A percentile compares a stretch with the other conserved stretches of the same genome.
phyloP scores from a whole-genome alignment of 2,329 filamentous ascomycete genomes.

The Pseudofabraea citricarpa region DNA sequence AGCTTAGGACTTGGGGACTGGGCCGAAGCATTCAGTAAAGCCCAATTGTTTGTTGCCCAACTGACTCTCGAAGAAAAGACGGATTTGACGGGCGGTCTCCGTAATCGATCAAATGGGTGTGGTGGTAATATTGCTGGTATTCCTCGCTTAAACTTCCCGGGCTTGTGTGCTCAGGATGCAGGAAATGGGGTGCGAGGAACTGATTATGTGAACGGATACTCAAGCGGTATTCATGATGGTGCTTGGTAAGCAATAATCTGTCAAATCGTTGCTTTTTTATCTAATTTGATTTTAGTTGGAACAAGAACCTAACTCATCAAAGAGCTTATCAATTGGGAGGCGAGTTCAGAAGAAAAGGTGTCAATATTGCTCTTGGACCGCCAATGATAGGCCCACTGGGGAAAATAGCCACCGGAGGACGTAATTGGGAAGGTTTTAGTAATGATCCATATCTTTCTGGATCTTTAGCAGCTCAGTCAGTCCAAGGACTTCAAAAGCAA shows the following conservation, averaged over 20 bases:
- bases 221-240: too few relatives aligned
- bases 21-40: too few relatives aligned
- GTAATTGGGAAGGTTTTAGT: slow-evolving; percentile 61
- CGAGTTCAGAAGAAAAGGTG: slow-evolving; percentile 66
- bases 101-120: too few relatives aligned
- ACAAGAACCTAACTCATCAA: slow-evolving; percentile 57
- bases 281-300: slow-evolving; percentile 68
- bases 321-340: slow-evolving; percentile 65
- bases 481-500: slow-evolving; percentile 63
- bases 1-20: too few relatives aligned
- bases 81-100: too few relatives aligned
- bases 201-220: too few relatives aligned
- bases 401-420: slow-evolving; percentile 52
- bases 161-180: background rate
- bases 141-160: background rate
- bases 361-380: slow-evolving; percentile 66
- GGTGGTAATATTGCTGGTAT: background rate
- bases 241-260: too few relatives aligned
- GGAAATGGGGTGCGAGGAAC: background rate
- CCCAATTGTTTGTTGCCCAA: too few relatives aligned
- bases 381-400: slow-evolving; percentile 49
- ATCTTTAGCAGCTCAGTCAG: slow-evolving; percentile 43
- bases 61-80: too few relatives aligned
- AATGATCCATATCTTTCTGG: slow-evolving; percentile 58
- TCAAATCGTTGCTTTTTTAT: slow-evolving; percentile 62